Evolutionary conservation across 768 basidiomycete genomes (phyloP).

Genomic region (Trametes meyenii): DNA sequence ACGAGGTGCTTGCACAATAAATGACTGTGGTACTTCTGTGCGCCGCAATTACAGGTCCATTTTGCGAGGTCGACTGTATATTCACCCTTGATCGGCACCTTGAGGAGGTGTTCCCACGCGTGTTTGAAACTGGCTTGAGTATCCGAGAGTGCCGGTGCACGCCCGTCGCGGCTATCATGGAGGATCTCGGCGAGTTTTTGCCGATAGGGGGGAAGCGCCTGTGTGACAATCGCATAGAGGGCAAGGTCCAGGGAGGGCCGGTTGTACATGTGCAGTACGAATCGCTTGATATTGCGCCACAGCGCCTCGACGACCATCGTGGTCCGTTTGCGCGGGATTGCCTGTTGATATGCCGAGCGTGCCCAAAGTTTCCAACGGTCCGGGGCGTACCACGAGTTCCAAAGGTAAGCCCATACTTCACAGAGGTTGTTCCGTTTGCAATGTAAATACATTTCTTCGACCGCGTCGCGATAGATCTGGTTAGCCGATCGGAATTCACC

Average conservation of each 20-base stretch:
- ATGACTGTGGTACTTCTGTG: constrained; percentile 17
- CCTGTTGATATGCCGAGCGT: constrained; percentile 16
- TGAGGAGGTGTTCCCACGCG: constrained; percentile 6
- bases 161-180: no score
- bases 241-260: constrained; percentile 16
- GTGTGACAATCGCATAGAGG: constrained; percentile 8
- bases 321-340: constrained; percentile 12
- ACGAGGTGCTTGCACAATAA: constrained; percentile 21
- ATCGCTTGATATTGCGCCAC: constrained; percentile 15
- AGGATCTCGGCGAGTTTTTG: no score
- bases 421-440: background rate
- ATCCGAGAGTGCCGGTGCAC: background rate
- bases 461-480: no score
- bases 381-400: constrained; percentile 35
- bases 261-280: constrained; percentile 15
- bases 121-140: constrained; percentile 6
- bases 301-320: constrained; percentile 24
- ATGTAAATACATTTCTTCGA: background rate
- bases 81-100: constrained; percentile 7
- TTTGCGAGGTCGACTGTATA: background rate
- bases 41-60: no score
- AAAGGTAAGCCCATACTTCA: constrained; percentile 34
- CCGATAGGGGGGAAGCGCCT: no score
- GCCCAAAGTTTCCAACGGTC: constrained; percentile 33
- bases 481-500: background rate